Percentiles rank a stretch among this genome's conserved stretches.
Conservation (phyloP, 805 yeast species). For the Barnettozyma pratensis region DNA sequence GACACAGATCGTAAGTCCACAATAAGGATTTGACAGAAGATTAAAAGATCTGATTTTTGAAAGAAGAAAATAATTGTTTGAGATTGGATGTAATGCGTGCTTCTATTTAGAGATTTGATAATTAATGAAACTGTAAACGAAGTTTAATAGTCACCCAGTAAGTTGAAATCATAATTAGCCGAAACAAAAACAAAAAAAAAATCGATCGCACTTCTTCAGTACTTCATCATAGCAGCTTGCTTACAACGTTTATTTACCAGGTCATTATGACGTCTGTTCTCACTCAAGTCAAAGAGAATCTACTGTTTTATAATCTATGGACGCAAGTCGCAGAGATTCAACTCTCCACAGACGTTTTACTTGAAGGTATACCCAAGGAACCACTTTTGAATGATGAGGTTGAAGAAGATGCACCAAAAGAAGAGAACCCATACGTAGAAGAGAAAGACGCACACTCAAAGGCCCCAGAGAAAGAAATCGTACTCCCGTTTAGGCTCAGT, state of each 20-base stretch:
- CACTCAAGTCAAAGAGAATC: conserved; percentile 18
- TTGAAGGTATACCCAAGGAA: conserved; percentile 22
- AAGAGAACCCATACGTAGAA: neutral
- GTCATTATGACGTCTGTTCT: neutral
- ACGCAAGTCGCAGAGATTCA: conserved; percentile 14
- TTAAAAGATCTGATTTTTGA: too few relatives aligned
- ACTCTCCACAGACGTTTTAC: conserved; percentile 4
- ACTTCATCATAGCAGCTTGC: too few relatives aligned
- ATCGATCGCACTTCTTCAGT: too few relatives aligned
- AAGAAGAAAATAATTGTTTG: too few relatives aligned
- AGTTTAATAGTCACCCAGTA: too few relatives aligned
- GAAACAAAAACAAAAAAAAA: too few relatives aligned
- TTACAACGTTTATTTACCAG: neutral
- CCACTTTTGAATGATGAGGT: conserved; percentile 17
- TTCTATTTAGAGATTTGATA: too few relatives aligned
- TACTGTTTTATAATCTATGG: conserved; percentile 21
- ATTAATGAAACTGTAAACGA: too few relatives aligned
- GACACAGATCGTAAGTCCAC: too few relatives aligned
- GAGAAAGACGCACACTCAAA: conserved; percentile 4
- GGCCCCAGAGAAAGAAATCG: conserved; percentile 12
- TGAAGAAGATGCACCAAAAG: neutral
- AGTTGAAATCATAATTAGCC: too few relatives aligned
- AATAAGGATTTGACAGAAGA: too few relatives aligned
- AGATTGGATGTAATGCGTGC: too few relatives aligned
- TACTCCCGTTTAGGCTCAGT: conserved; percentile 32